phyloP scores from a whole-genome alignment of 169 alveolate genomes.

The Toxoplasma gondii region DNA sequence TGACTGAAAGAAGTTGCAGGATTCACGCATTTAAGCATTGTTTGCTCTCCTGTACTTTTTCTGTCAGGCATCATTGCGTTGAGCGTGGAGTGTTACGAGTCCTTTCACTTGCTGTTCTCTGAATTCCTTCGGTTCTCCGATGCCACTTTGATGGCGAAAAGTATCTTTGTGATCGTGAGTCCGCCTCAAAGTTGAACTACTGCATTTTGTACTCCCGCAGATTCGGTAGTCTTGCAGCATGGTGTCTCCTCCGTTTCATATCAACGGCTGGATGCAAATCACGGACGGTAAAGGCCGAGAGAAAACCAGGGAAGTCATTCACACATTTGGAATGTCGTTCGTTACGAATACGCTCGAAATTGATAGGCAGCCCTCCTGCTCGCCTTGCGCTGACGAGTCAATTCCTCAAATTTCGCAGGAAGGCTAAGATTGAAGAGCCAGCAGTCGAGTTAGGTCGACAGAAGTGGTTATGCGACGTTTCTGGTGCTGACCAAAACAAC shows the following conservation, averaged over 20 bases:
- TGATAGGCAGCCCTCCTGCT: no score
- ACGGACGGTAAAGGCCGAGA: no score
- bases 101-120: constrained; percentile 10
- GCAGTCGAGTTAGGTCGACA: no score
- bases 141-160: constrained; percentile 4
- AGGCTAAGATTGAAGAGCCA: no score
- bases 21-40: neutral
- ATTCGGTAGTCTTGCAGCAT: neutral
- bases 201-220: neutral
- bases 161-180: constrained; percentile 1
- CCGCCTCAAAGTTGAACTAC: neutral
- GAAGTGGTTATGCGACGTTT: neutral
- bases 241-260: neutral
- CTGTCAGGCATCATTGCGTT: constrained; percentile 18
- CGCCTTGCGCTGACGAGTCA: no score
- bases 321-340: no score
- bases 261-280: neutral
- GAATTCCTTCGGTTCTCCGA: constrained; percentile 32
- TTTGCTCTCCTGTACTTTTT: neutral
- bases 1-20: neutral
- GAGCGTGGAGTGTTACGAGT: constrained; percentile 12
- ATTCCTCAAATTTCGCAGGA: no score
- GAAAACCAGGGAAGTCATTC: no score
- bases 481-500: neutral
- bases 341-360: no score